Percentiles rank a stretch among this genome's conserved stretches.
phyloP scores from a whole-genome alignment of 2,329 filamentous ascomycete species.

The Ceratocystis papillata region DNA sequence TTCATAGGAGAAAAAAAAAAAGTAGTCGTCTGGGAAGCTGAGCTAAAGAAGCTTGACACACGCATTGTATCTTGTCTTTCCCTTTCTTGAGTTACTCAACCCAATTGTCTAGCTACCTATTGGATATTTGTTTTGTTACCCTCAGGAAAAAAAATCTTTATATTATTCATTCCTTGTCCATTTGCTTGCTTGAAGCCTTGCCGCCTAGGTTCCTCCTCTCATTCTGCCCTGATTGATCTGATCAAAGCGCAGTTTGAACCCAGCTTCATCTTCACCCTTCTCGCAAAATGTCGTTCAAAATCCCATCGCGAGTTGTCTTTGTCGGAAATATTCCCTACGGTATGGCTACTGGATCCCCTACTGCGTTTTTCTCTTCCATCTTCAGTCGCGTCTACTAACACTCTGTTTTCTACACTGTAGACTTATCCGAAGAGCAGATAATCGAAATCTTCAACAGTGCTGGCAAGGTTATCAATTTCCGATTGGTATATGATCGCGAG shows the following conservation, averaged over 20 bases:
- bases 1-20: neutral
- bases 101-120: neutral
- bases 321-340: slow-evolving; percentile 81
- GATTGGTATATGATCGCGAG: slow-evolving; percentile 89
- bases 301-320: slow-evolving; percentile 68
- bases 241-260: slow-evolving; percentile 25
- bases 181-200: slow-evolving; percentile 1
- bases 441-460: slow-evolving; percentile 84
- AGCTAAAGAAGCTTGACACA: neutral
- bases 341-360: slow-evolving; percentile 30
- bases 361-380: neutral
- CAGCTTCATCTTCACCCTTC: neutral
- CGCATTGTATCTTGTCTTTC: neutral
- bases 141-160: neutral
- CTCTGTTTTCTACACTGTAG: slow-evolving; percentile 37
- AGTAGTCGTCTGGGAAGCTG: neutral
- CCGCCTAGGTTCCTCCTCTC: neutral
- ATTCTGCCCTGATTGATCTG: slow-evolving; percentile 6
- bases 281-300: slow-evolving; percentile 56
- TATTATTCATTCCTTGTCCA: neutral
- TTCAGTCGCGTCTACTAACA: neutral
- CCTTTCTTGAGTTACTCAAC: neutral
- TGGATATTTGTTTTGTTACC: neutral
- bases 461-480: slow-evolving; percentile 78
- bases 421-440: slow-evolving; percentile 91